phyloP scores from a whole-genome alignment of 495 filamentous ascomycete genomes.

The Usnea hakonensis region DNA sequence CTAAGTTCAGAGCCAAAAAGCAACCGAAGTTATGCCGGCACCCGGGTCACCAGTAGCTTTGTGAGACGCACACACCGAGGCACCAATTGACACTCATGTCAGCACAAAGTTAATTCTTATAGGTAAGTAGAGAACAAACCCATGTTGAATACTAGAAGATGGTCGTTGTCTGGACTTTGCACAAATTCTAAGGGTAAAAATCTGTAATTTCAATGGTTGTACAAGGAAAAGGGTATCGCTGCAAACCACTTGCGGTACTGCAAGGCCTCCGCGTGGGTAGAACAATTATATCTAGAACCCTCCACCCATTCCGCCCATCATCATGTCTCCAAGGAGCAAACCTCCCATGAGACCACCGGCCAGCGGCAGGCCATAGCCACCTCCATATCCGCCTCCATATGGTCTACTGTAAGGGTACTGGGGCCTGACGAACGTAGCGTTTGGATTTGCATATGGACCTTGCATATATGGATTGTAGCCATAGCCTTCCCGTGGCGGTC shows the following conservation, averaged over 20 bases:
- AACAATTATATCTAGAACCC: slow-evolving; percentile 3
- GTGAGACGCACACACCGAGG: no score
- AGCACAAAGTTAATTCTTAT: no score
- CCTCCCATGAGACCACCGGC: slow-evolving; percentile 37
- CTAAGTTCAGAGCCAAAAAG: background rate
- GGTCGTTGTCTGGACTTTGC: no score
- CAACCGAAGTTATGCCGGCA: background rate
- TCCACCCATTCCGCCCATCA: slow-evolving; percentile 14
- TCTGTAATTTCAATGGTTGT: background rate
- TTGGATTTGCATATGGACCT: slow-evolving; percentile 35
- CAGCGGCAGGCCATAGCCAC: slow-evolving; percentile 34
- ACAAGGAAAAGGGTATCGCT: background rate
- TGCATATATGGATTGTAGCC: slow-evolving; percentile 37
- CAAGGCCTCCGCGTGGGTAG: background rate
- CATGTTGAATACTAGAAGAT: no score
- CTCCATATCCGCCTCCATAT: slow-evolving; percentile 38
- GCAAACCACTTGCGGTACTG: background rate
- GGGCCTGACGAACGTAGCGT: slow-evolving; percentile 38
- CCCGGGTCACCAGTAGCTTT: slow-evolving; percentile 3
- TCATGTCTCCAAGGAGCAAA: slow-evolving; percentile 30
- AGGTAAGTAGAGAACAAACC: no score
- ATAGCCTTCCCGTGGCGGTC: slow-evolving; percentile 22
- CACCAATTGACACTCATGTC: no score
- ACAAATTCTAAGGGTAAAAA: no score
- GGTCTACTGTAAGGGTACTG: slow-evolving; percentile 36